Conservation (phyloP, 129 eudicot genomes). For the Pulicaria dysenterica region DNA sequence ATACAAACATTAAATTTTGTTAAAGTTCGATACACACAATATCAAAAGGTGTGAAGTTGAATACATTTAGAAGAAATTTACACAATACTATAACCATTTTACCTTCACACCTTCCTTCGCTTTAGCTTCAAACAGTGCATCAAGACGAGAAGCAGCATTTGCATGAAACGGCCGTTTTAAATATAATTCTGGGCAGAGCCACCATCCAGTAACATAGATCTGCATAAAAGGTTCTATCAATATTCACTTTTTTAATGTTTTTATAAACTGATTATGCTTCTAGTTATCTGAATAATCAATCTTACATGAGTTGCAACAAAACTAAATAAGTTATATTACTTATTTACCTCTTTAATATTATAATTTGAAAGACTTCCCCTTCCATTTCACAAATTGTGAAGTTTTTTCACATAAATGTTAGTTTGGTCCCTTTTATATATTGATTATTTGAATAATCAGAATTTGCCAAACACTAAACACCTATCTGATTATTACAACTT, state of each 20-base stretch:
- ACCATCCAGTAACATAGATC: slow-evolving; percentile 98
- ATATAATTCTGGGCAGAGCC: slow-evolving; percentile 96
- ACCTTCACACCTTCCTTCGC: slow-evolving; percentile 99
- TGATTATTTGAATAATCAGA: neutral
- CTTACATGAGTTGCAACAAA: neutral
- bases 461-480: neutral
- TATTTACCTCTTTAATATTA: neutral
- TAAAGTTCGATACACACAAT: too few relatives aligned
- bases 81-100: neutral
- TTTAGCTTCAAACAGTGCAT: slow-evolving; percentile 84
- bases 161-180: slow-evolving; percentile 78
- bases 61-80: too few relatives aligned
- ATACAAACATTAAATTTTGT: neutral
- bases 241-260: slow-evolving; percentile 6
- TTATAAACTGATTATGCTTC: neutral
- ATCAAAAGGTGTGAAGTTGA: too few relatives aligned
- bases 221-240: slow-evolving; percentile 38
- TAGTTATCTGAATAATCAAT: neutral
- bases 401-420: neutral
- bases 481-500: slow-evolving; percentile 1
- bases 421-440: neutral
- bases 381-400: neutral
- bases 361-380: neutral
- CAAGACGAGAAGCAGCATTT: slow-evolving; percentile 74
- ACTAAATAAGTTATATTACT: neutral